phyloP scores from a whole-genome alignment of 2,329 filamentous ascomycete genomes.

The Claviceps humidiphila region DNA sequence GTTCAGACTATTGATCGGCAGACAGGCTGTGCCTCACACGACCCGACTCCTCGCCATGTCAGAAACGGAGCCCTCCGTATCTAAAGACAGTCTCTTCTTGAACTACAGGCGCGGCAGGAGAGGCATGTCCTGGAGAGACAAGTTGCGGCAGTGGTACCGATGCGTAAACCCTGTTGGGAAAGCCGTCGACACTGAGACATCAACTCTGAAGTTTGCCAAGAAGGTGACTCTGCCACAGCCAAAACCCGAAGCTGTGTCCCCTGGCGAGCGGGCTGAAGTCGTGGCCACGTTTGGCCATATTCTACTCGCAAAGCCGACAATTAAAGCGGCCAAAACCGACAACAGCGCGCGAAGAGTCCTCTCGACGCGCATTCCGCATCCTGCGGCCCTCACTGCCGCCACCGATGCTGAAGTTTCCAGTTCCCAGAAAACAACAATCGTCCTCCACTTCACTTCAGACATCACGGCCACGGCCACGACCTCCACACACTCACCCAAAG shows the following conservation, averaged over 20 bases:
- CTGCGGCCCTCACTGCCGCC: slow-evolving; percentile 28
- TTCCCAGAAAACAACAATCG: slow-evolving; percentile 19
- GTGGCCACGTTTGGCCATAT: slow-evolving; percentile 39
- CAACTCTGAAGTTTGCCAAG: not conserved
- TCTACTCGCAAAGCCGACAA: slow-evolving; percentile 22
- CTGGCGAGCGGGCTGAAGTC: slow-evolving; percentile 8
- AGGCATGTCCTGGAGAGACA: slow-evolving; percentile 23
- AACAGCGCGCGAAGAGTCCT: slow-evolving; percentile 23
- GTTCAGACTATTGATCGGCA: slow-evolving; percentile 28
- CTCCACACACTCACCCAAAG: not conserved
- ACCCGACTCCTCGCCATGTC: slow-evolving; percentile 12
- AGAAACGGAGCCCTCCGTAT: not conserved
- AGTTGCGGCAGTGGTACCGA: slow-evolving; percentile 19
- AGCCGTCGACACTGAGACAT: not conserved
- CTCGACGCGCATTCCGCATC: slow-evolving; percentile 32
- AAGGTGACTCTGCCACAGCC: not conserved
- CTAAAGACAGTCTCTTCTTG: slow-evolving; percentile 9
- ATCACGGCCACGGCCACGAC: slow-evolving; percentile 1
- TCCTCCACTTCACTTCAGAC: slow-evolving; percentile 34
- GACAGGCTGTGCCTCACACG: not conserved
- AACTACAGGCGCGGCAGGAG: slow-evolving; percentile 17
- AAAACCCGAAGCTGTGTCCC: not conserved
- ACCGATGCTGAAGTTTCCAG: slow-evolving; percentile 16
- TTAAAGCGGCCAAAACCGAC: slow-evolving; percentile 1
- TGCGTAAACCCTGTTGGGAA: slow-evolving; percentile 12